These are phyloP conservation scores for Edaphochlamys debaryana DNA, from an alignment of 139 green algal genomes.

Conservation along the genomic window DNA sequence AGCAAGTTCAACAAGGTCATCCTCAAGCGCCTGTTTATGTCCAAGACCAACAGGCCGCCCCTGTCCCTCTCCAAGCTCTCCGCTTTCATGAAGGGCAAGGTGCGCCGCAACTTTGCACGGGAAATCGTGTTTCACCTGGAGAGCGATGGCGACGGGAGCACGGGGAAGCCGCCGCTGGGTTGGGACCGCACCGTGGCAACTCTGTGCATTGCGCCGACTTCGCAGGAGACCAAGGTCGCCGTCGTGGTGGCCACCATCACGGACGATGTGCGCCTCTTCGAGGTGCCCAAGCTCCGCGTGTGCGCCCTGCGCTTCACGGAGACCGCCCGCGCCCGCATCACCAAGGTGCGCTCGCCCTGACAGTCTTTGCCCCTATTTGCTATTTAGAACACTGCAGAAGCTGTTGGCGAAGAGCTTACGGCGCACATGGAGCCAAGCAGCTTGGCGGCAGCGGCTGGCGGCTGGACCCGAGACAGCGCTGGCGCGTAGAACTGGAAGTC, in stretches of 20 bases:
- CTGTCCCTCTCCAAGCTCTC: conserved; percentile 95
- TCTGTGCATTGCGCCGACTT: too few relatives aligned
- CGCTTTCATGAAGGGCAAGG: conserved; percentile 95
- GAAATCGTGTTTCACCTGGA: neutral
- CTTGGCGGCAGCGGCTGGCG: too few relatives aligned
- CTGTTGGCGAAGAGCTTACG: neutral
- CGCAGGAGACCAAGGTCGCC: conserved; percentile 88
- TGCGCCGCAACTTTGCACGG: conserved; percentile 51
- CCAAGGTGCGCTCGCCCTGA: conserved; percentile 91
- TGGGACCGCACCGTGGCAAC: too few relatives aligned
- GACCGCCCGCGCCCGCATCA: conserved; percentile 96
- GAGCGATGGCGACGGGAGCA: too few relatives aligned
- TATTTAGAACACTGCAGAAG: neutral
- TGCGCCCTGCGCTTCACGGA: conserved; percentile 95
- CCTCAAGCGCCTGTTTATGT: conserved; percentile 97
- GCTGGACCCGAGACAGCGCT: too few relatives aligned
- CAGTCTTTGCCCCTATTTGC: neutral
- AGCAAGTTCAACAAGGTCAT: conserved; percentile 98
- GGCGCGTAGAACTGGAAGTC: too few relatives aligned
- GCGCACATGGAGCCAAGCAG: too few relatives aligned
- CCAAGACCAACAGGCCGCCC: conserved; percentile 93
- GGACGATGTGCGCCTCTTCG: conserved; percentile 92
- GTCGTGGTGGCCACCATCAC: conserved; percentile 96
- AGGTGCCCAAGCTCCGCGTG: conserved; percentile 94
- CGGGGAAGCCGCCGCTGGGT: too few relatives aligned